These are phyloP conservation scores for Klebsormidium nitens DNA, from an alignment of 139 green algal genomes.

Conservation along the genomic window DNA sequence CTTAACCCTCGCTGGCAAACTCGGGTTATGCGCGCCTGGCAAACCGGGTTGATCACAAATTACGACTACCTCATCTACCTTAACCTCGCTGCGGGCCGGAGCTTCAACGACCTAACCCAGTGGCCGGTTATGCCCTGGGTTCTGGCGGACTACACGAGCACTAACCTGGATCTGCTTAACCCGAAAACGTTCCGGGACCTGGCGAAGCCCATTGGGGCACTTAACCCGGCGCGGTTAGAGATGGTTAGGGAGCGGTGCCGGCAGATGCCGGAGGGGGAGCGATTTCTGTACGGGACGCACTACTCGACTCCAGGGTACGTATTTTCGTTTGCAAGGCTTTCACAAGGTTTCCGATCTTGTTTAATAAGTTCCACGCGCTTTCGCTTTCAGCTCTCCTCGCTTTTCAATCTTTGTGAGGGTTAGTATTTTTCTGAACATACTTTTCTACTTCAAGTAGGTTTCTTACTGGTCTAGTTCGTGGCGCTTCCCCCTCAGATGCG, in stretches of 20 bases:
- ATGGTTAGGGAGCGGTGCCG: neutral
- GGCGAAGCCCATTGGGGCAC: conserved; percentile 42
- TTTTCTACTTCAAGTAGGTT: no score
- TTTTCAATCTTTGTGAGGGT: no score
- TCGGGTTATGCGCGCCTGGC: no score
- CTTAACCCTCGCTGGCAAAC: no score
- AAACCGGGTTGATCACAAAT: conserved; percentile 41
- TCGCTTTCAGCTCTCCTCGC: no score
- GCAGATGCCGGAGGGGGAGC: conserved; percentile 29
- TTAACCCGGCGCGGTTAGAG: conserved; percentile 24
- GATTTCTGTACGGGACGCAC: conserved; percentile 90
- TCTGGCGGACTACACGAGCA: conserved; percentile 70
- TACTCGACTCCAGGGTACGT: conserved; percentile 77
- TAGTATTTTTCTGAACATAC: no score
- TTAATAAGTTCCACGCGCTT: no score
- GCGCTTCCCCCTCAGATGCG: no score
- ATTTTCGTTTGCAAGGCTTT: neutral
- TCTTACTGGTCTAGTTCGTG: no score
- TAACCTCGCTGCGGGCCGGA: conserved; percentile 59
- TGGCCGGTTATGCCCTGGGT: conserved; percentile 95
- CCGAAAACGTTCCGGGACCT: conserved; percentile 48
- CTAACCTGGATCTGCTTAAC: conserved; percentile 46
- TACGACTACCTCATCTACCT: conserved; percentile 55
- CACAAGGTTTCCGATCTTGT: no score
- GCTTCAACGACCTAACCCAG: conserved; percentile 77